Evolutionary conservation across 441 rosid species (phyloP).

Genomic region (Gossypium davidsonii): DNA sequence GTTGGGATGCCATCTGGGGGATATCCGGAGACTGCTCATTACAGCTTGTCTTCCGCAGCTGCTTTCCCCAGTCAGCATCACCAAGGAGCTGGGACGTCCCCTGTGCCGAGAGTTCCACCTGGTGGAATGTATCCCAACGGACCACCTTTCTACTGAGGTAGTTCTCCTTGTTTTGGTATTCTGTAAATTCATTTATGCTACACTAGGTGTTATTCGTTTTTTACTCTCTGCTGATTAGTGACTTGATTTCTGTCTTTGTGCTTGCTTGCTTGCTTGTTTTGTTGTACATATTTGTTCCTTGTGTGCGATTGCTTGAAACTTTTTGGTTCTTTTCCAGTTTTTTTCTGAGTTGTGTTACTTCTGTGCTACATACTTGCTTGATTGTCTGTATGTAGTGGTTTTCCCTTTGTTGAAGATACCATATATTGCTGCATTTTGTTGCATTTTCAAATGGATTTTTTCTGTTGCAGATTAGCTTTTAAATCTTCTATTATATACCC

Average conservation of each 20-base stretch:
- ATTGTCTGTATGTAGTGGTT: not conserved
- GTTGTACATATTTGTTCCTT: not conserved
- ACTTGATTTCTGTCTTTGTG: not conserved
- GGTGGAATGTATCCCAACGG: slow-evolving; percentile 74
- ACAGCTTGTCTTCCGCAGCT: slow-evolving; percentile 45
- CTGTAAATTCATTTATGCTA: not conserved
- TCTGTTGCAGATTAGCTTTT: not conserved
- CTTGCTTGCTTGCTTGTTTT: not conserved
- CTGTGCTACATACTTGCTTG: not conserved
- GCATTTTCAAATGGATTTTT: not conserved
- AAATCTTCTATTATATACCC: not conserved
- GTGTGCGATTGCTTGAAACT: not conserved
- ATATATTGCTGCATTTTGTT: not conserved
- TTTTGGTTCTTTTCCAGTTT: not conserved
- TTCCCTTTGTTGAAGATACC: not conserved
- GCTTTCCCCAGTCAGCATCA: slow-evolving; percentile 62
- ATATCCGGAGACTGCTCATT: slow-evolving; percentile 60
- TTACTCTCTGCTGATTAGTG: not conserved
- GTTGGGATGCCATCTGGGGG: slow-evolving; percentile 55
- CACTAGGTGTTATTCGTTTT: not conserved
- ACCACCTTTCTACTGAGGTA: slow-evolving; percentile 77
- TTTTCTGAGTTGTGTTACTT: not conserved
- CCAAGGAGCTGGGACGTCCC: slow-evolving; percentile 42
- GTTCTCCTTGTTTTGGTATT: slow-evolving; percentile 3
- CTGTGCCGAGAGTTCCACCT: slow-evolving; percentile 69